phyloP scores from a whole-genome alignment of 495 filamentous ascomycete genomes.

The Aspergillus bridgeri region DNA sequence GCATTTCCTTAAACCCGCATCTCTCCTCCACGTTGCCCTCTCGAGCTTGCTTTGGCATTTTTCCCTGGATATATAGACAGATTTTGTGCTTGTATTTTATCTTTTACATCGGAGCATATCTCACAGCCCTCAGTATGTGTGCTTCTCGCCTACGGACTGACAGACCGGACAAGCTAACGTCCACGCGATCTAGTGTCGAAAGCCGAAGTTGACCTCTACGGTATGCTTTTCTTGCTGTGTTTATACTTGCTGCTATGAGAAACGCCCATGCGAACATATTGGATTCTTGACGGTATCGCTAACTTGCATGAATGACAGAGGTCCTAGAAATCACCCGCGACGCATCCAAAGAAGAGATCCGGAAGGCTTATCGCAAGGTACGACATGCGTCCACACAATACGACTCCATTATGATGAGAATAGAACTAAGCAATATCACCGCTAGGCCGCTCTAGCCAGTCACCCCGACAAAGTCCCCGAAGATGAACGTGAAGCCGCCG shows the following conservation, averaged over 20 bases:
- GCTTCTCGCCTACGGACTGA: background rate
- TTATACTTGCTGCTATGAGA: too few species aligned
- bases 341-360: slow-evolving; percentile 80
- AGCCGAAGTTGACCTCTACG: slow-evolving; percentile 45
- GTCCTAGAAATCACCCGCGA: slow-evolving; percentile 68
- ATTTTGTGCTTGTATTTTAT: background rate
- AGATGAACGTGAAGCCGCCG: slow-evolving; percentile 75
- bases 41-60: background rate
- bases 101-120: background rate
- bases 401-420: background rate
- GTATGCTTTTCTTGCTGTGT: slow-evolving; percentile 20
- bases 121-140: background rate
- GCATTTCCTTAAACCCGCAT: background rate
- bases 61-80: background rate
- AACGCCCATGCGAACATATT: background rate
- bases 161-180: background rate
- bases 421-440: slow-evolving; percentile 11
- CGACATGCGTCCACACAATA: slow-evolving; percentile 9
- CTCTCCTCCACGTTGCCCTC: background rate
- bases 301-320: slow-evolving; percentile 43
- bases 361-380: slow-evolving; percentile 97
- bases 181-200: slow-evolving; percentile 31
- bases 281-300: slow-evolving; percentile 1
- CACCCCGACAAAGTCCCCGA: slow-evolving; percentile 97
- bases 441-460: slow-evolving; percentile 76